phyloP scores from a whole-genome alignment of 129 eudicot species.

The Helianthus tuberosus region DNA sequence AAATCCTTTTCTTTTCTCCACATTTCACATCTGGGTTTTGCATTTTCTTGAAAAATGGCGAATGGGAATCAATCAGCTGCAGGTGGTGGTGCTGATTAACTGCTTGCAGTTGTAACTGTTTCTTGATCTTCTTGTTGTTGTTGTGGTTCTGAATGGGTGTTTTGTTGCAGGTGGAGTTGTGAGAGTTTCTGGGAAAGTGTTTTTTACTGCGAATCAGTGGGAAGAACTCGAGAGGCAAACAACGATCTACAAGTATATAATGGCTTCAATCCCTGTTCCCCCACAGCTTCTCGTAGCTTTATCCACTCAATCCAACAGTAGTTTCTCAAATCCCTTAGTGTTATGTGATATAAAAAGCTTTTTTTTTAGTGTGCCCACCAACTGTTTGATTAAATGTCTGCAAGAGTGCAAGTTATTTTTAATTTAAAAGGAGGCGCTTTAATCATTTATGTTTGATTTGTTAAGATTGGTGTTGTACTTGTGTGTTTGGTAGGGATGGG shows the following conservation, averaged over 20 bases:
- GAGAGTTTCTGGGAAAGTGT: slow-evolving; percentile 29
- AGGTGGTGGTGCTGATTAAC: not conserved
- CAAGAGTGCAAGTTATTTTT: too few species aligned
- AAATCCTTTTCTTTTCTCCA: not conserved
- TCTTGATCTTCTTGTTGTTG: not conserved
- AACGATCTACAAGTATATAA: slow-evolving; percentile 62
- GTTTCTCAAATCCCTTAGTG: not conserved
- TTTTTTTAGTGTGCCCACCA: not conserved
- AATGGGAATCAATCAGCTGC: not conserved
- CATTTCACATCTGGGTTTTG: not conserved
- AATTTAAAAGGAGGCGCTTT: too few species aligned
- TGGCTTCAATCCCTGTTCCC: slow-evolving; percentile 65
- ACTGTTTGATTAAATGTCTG: not conserved
- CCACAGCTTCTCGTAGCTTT: slow-evolving; percentile 45
- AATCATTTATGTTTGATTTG: not conserved
- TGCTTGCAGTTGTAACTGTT: not conserved
- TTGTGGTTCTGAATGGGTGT: not conserved
- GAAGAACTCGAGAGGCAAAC: slow-evolving; percentile 72
- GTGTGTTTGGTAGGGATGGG: slow-evolving; percentile 23
- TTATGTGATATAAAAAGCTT: too few species aligned
- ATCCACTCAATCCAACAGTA: slow-evolving; percentile 62
- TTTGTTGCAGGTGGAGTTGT: not conserved
- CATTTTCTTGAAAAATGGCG: slow-evolving; percentile 11
- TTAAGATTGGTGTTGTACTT: not conserved
- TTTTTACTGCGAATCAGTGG: slow-evolving; percentile 68